Evolutionary conservation across 805 yeast species (phyloP), one percentile per base, ranked within the genome.

Genomic region (Cyberlindnera xishuangbannaensis): DNA sequence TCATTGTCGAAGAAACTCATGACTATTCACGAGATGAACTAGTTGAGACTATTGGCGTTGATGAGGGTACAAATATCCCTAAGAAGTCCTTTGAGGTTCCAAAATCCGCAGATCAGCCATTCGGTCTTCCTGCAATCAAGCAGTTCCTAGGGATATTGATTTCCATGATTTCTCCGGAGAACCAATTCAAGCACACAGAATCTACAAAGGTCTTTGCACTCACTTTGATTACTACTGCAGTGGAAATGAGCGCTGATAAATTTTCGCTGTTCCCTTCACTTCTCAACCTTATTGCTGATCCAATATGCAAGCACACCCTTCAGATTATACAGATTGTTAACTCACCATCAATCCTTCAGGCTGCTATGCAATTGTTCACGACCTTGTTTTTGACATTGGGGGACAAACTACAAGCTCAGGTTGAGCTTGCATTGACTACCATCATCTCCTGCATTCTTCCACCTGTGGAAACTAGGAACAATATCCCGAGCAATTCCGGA

Each of bases 121-220:
- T 75, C 55, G 94, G 90, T 6, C 62, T 85, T 7, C 69, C 78
- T 10, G 80, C 92, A 28, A 74, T 85, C 44, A 75, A 80, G 45
- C 95, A 85, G 48, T 82, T 80, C 45, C 58, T 87, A 44, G 78
- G 79, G 10, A 78, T 85, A 23, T 66, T 90, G 25, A 72, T 86
- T 11, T 81, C 92, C 2, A 75, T 88, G 57, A 67, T 88, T 21
- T 78, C 92, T 9, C 94, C 95, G 0, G 75, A 79, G 22, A 83
- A 85, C 48, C 85, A 82, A 51, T 74, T 75, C 48, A 86, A 83
- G 48, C 92, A 86, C 50, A 83, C 90, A 41, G 96, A 90, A 55
- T 71, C 85, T 18, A 79, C 96, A 0, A 73, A 95, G 36, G 79
- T 84, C 11, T 76, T 90, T 61, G 92, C 95, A 1, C 60, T 92